Evolutionary conservation across 2,329 filamentous ascomycete species (phyloP), one percentile per base, ranked within the genome.

Genomic region (Pseudovirgaria hyperparasitica): DNA sequence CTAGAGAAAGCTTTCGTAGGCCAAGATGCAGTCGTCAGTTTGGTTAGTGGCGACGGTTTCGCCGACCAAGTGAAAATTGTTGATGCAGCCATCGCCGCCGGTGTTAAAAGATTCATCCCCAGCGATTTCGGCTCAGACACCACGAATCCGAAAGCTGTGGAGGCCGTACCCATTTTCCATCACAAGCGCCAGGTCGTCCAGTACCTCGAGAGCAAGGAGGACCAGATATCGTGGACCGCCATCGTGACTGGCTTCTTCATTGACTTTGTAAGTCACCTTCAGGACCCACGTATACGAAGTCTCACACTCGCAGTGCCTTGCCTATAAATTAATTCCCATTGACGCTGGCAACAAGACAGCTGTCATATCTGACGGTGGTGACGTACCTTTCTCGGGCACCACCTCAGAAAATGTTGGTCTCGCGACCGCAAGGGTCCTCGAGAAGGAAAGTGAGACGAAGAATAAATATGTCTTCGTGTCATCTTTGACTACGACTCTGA

Each of bases 31-130:
- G 55, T 76, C 11, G 45, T 76, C 16, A 55, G 57, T 2, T 52
- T 60, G 1, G 49, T 71, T 21, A 60, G 55, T 6, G 55, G 53
- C 9, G 36, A 38, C 3, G 52, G 52, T 13, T 43, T 60, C 8
- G 46, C 42, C 2, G 45, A 63, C 1, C 70, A 73, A 40, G 55
- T 54, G 25, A 51, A 52, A 9, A 52, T 76, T 23, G 58, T 76
- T 23, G 64, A 76, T 17, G 74, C 72, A 1, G 64, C 71, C 17
- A 53, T 70, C 16, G 60, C 61, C 4, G 70, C 70, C 2, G 68
- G 70, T 1, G 72, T 78, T 5, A 64, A 65, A 37, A 61, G 70
- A 5, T 75, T 72, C 42, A 61, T 75, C 1, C 70, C 72, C 2
- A 69, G 67, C 19, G 75, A 80, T 36, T 79, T 64, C 35, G 63